Evolutionary conservation across 2,329 filamentous ascomycete genomes (phyloP).

Genomic region (Apiospora pterosperma): DNA sequence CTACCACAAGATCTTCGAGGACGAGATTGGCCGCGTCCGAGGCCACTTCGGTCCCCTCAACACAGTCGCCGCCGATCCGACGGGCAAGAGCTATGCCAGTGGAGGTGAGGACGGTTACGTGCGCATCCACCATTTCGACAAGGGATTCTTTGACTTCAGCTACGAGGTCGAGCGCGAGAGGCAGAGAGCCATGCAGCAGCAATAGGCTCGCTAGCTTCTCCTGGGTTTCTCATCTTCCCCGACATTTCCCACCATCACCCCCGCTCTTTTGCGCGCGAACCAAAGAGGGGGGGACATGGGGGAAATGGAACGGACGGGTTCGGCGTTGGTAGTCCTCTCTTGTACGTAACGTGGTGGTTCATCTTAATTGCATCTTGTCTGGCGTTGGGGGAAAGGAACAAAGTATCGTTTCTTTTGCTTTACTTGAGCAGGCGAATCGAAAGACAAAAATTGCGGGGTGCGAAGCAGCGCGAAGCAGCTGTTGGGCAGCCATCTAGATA

Average conservation of each 20-base stretch:
- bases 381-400: conserved; percentile 6
- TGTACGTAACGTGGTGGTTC: conserved; percentile 3
- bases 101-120: conserved; percentile 99
- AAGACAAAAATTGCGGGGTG: not conserved
- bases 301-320: conserved; percentile 3
- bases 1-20: conserved; percentile 99
- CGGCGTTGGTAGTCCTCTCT: conserved; percentile 6
- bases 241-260: not conserved
- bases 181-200: conserved; percentile 35
- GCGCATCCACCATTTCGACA: conserved; percentile 97
- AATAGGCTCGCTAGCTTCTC: not conserved
- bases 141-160: conserved; percentile 96
- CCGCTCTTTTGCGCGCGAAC: not conserved
- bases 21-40: conserved; percentile 95
- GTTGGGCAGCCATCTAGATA: conserved; percentile 1
- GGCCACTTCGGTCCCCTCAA: conserved; percentile 97
- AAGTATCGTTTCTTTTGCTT: conserved; percentile 4
- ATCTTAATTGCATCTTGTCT: conserved; percentile 7
- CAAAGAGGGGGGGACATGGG: not conserved
- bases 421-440: conserved; percentile 5
- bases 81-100: conserved; percentile 87
- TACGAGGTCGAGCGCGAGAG: conserved; percentile 96
- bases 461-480: conserved; percentile 1
- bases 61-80: conserved; percentile 90
- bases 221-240: conserved; percentile 1